Base-by-base conservation (phyloP, 2,329 filamentous ascomycete genomes). In the Talaromyces sp. region DNA sequence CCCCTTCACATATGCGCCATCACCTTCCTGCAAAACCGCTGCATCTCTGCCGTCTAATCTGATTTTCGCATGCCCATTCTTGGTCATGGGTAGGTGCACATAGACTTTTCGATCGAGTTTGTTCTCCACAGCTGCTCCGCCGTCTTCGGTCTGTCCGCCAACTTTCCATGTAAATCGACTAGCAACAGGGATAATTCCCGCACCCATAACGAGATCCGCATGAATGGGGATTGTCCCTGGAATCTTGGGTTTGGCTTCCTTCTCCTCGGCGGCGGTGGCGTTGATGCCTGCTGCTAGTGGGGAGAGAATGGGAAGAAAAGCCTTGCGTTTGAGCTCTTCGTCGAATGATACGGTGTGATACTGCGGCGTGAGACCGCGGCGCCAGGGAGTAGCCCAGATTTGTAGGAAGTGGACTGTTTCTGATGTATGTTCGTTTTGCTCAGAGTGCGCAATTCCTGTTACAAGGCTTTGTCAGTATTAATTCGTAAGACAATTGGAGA, bases 351-450 rank as follows among this genome's bases (percentile, higher is more conserved):
- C 80, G 4, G 89, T 94, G 72, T 91, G 88, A 70, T 96, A 96
- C 39, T 82, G 80, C 1, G 91, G 91, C 48, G 80, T 80, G 50
- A 96, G 78, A 0, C 89, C 87, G 21, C 80, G 76, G 71, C 85
- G 85, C 82, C 90, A 92, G 0, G 90, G 90, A 52, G 89, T 78
- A 1, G 87, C 89, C 91, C 90, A 96, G 66, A 96, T 95, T 74
- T 96, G 91, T 35, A 96, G 76, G 69, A 95, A 95, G 70, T 95
- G 90, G 11, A 90, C 88, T 45, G 89, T 83, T 13, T 61, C 59
- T 22, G 59, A 58, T 81, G 75, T 55, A 77, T 71, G 70, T 74
- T 94, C 86, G 73, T 93, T 94, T 75, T 87, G 85, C 75, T 96
- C 91, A 7, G 85, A 89, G 73, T 96, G 90, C 1, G 89, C 84